phyloP scores from a whole-genome alignment of 163 green algal genomes.

The Scenedesmus sp. region DNA sequence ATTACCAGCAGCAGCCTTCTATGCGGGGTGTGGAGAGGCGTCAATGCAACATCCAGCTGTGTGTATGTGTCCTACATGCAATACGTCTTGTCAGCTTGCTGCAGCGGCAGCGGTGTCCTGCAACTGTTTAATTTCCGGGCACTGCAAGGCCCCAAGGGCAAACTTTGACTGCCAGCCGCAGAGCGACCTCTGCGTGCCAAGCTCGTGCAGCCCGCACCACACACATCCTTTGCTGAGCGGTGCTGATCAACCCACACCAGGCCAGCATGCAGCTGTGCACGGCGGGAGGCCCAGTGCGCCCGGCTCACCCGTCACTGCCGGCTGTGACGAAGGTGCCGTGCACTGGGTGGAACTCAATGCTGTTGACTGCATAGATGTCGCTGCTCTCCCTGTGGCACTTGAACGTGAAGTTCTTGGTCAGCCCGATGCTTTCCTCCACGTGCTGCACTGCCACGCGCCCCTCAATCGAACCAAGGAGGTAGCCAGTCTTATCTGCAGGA shows the following conservation, averaged over 20 bases:
- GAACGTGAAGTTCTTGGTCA: conserved; percentile 80
- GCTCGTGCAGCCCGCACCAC: background rate
- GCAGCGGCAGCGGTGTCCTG: too few species aligned
- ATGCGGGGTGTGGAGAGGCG: too few species aligned
- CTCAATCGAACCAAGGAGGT: conserved; percentile 91
- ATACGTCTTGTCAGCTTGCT: too few species aligned
- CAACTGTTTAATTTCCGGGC: too few species aligned
- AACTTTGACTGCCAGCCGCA: too few species aligned
- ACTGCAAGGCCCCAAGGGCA: too few species aligned
- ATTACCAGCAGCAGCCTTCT: too few species aligned
- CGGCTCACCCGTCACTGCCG: conserved; percentile 43
- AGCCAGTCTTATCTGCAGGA: conserved; percentile 71
- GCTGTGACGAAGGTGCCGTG: conserved; percentile 96
- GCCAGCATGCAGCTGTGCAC: background rate
- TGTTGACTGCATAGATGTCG: conserved; percentile 94
- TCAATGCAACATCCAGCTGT: too few species aligned
- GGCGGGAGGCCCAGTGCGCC: too few species aligned
- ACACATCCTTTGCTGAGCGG: too few species aligned
- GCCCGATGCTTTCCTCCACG: conserved; percentile 83
- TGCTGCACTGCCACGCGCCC: conserved; percentile 96
- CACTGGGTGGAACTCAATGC: conserved; percentile 92
- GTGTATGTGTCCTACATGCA: too few species aligned
- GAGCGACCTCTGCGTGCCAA: background rate
- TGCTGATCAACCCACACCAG: too few species aligned
- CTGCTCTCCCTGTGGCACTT: conserved; percentile 70